Percentiles rank a stretch among this genome's conserved stretches.
Evolutionary conservation across 75 land plant species (phyloP).

Genomic region (Cupressus sempervirens): DNA sequence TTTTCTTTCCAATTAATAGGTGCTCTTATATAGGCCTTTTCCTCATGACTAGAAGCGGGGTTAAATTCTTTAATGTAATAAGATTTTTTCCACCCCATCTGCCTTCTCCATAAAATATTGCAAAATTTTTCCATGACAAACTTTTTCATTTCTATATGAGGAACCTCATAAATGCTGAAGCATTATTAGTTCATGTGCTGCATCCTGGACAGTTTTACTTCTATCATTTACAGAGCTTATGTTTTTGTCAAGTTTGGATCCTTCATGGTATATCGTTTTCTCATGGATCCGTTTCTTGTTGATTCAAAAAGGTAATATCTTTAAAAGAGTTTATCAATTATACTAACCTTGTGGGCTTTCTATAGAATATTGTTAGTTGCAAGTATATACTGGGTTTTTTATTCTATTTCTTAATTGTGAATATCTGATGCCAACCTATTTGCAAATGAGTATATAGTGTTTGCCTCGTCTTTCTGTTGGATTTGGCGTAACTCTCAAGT

Average conservation of each 20-base stretch:
- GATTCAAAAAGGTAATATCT: background rate
- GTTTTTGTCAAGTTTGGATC: background rate
- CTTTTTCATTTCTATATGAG: too few species aligned
- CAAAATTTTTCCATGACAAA: too few species aligned
- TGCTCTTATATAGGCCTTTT: too few species aligned
- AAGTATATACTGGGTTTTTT: background rate
- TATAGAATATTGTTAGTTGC: background rate
- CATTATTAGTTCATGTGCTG: background rate
- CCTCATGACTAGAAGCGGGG: too few species aligned
- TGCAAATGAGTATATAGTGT: background rate
- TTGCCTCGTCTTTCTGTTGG: background rate
- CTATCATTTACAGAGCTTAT: background rate
- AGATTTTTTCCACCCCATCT: too few species aligned
- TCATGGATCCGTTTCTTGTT: background rate
- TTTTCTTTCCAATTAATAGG: too few species aligned
- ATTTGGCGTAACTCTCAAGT: background rate
- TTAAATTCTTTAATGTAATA: too few species aligned
- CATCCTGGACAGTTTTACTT: background rate
- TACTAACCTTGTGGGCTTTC: background rate
- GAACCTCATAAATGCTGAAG: conserved; percentile 6
- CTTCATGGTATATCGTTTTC: background rate
- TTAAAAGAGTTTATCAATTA: background rate
- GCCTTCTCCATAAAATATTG: too few species aligned
- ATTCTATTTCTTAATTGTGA: background rate
- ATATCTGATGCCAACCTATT: background rate